Base-by-base conservation (phyloP, 495 filamentous ascomycete species). In the Trichoderma asperelloides region DNA sequence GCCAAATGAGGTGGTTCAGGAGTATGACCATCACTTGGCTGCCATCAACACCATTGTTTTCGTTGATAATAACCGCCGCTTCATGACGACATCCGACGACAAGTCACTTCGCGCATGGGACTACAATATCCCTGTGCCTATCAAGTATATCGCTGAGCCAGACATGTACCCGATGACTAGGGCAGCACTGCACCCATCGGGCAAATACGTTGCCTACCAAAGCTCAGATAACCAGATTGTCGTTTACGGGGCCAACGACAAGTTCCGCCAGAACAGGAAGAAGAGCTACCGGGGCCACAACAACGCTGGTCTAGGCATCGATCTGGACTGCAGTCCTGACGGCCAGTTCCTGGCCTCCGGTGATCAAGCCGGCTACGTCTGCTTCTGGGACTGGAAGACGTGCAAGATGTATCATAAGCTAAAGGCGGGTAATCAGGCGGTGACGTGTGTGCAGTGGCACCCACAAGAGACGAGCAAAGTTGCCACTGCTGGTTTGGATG, bases 301-400 rank as follows among this genome's bases (percentile, higher is more conserved):
- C 75, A 96, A 89, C 66, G 91, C 93, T 1, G 95, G 95, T 16
- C 96, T 96, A 73, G 93, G 89, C 30, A 91, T 97, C 71, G 95
- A 96, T 71, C 82, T 98, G 63, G 88, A 87, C 47, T 89, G 93
- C 76, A 90, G 86, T 66, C 95, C 95, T 1, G 95, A 97, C 73
- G 95, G 95, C 3, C 90, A 93, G 73, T 92, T 97, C 73, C 81
- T 98, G 64, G 86, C 82, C 15, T 88, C 84, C 41, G 95, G 95
- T 66, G 96, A 98, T 75, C 88, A 82, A 47, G 92, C 82, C 47
- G 95, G 95, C 27, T 97, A 85, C 71, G 87, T 94, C 57, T 97
- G 91, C 77, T 97, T 96, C 79, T 98, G 93, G 93, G 94, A 97
- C 76, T 98, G 91, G 87, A 98, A 98, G 86, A 97, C 92, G 45